phyloP scores from a whole-genome alignment of 176 grass and related monocot genomes.

The Hordeum vulgare region DNA sequence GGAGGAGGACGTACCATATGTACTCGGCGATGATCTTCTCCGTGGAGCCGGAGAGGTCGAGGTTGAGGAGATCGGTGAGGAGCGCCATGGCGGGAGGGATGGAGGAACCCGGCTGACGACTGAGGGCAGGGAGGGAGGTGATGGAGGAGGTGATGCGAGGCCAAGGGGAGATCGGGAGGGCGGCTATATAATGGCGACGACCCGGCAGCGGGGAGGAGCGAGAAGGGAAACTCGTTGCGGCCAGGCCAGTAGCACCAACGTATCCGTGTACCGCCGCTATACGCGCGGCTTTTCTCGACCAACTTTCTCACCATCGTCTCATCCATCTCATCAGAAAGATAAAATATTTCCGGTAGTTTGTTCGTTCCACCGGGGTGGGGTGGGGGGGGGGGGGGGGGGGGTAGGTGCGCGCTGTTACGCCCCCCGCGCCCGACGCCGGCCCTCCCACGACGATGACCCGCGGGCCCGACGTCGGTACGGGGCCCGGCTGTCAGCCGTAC shows the following conservation, averaged over 20 bases:
- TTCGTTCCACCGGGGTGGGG: background rate
- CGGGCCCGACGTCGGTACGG: fast-evolving
- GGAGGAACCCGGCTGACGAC: background rate
- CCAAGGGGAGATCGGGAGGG: slow-evolving; percentile 22
- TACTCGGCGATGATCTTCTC: slow-evolving; percentile 99
- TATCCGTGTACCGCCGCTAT: background rate
- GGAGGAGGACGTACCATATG: slow-evolving; percentile 71
- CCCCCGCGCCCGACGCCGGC: fast-evolving
- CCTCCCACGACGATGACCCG: background rate
- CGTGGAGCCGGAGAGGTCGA: slow-evolving; percentile 63
- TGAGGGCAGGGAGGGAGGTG: background rate
- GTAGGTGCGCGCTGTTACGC: background rate
- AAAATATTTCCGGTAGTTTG: background rate
- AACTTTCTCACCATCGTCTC: background rate
- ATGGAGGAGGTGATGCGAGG: background rate
- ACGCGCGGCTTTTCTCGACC: background rate
- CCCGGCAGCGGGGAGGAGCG: background rate
- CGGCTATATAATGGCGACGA: slow-evolving; percentile 34
- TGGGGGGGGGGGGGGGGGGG: too few species aligned
- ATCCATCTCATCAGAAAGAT: background rate
- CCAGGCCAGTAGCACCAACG: background rate
- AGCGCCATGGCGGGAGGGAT: slow-evolving; percentile 56
- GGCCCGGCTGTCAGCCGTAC: background rate
- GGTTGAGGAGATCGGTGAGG: slow-evolving; percentile 94
- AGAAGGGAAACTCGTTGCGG: slow-evolving; percentile 6